Conservation (phyloP, 768 basidiomycete species). For the Lentinula sp. region DNA sequence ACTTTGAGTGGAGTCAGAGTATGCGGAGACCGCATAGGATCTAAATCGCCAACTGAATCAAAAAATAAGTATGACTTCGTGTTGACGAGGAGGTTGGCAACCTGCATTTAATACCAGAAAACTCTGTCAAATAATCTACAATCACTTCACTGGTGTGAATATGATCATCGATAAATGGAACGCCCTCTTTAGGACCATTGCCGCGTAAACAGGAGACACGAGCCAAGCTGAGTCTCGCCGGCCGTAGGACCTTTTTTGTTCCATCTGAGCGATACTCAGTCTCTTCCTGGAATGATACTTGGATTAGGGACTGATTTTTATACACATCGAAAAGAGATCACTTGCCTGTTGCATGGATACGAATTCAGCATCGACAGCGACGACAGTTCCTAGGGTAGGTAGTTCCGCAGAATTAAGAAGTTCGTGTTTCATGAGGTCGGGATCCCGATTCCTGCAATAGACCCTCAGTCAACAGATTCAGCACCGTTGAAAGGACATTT, state of each 20-base stretch:
- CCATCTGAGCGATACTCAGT: constrained; percentile 94
- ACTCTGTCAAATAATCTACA: constrained; percentile 96
- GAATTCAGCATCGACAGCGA: constrained; percentile 97
- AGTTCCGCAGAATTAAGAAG: constrained; percentile 67
- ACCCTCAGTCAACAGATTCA: neutral
- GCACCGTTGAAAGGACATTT: constrained; percentile 17
- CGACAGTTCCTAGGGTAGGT: constrained; percentile 78
- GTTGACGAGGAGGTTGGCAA: neutral
- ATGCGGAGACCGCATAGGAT: constrained; percentile 74
- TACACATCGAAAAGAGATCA: neutral
- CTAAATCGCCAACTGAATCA: constrained; percentile 84
- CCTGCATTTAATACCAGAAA: constrained; percentile 91
- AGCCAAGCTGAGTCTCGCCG: constrained; percentile 87
- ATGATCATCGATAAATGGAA: constrained; percentile 97
- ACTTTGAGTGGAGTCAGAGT: constrained; percentile 93
- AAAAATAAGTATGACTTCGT: neutral
- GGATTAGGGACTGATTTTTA: neutral
- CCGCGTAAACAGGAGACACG: constrained; percentile 93
- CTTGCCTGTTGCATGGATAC: constrained; percentile 90
- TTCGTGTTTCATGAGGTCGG: constrained; percentile 70
- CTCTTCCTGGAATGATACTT: constrained; percentile 61
- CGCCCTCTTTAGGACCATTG: constrained; percentile 68
- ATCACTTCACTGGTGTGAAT: constrained; percentile 95
- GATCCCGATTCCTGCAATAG: constrained; percentile 64
- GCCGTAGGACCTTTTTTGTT: constrained; percentile 86